These are phyloP conservation scores for Parathielavia hyrcaniae DNA, from an alignment of 495 filamentous ascomycete genomes.

Conservation along the genomic window DNA sequence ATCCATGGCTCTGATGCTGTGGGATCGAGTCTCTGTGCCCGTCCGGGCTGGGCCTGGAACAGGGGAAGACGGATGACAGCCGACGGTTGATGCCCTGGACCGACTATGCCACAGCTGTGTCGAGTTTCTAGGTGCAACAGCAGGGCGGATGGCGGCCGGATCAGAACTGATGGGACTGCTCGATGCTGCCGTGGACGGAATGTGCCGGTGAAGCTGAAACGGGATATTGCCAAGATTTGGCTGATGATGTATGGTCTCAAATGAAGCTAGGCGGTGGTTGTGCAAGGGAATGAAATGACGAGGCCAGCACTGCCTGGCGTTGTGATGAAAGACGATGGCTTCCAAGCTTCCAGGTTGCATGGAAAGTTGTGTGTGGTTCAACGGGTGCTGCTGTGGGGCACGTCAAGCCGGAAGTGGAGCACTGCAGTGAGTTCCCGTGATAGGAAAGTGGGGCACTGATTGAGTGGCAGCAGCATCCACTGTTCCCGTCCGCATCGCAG, in stretches of 20 bases:
- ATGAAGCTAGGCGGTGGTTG: neutral
- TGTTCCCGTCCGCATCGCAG: neutral
- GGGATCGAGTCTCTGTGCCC: conserved; percentile 3
- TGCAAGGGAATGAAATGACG: neutral
- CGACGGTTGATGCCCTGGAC: neutral
- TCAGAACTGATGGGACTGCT: too few relatives aligned
- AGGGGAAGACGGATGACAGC: neutral
- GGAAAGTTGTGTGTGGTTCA: neutral
- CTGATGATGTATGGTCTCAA: neutral
- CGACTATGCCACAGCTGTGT: neutral
- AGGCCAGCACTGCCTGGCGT: neutral
- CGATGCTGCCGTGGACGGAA: neutral
- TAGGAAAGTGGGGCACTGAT: neutral
- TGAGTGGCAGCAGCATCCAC: neutral
- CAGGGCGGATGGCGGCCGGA: too few relatives aligned
- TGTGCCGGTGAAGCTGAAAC: neutral
- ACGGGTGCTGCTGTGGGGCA: neutral
- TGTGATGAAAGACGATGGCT: neutral
- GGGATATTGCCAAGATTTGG: neutral
- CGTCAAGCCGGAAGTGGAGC: neutral
- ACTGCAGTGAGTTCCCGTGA: neutral
- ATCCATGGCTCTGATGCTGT: conserved; percentile 59
- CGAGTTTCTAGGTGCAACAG: too few relatives aligned
- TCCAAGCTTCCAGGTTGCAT: neutral
- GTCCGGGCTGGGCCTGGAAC: conserved; percentile 1